Conservation (phyloP, 495 filamentous ascomycete genomes). For the Rhypophila decipiens region DNA sequence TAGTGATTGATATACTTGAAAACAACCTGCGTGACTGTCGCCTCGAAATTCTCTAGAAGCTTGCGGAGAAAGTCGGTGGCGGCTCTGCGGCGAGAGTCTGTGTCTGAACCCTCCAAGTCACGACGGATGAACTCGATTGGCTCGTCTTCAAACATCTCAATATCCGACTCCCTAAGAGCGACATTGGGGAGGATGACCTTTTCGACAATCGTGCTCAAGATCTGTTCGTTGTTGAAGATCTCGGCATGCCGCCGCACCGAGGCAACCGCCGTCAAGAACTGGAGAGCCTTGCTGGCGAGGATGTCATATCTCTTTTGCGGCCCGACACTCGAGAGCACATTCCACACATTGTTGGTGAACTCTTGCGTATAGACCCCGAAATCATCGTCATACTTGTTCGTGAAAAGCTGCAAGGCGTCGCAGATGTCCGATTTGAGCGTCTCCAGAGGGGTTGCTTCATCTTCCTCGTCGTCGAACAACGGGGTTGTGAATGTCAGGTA, state of each 20-base stretch:
- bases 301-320: constrained; percentile 89
- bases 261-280: constrained; percentile 88
- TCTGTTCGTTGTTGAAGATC: constrained; percentile 73
- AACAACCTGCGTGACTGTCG: constrained; percentile 72
- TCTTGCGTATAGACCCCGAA: constrained; percentile 70
- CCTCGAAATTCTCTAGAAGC: constrained; percentile 81
- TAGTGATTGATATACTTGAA: constrained; percentile 79
- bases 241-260: constrained; percentile 67
- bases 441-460: constrained; percentile 78
- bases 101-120: constrained; percentile 93
- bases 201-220: constrained; percentile 77
- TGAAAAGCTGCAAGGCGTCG: constrained; percentile 76
- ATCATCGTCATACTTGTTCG: constrained; percentile 89
- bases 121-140: constrained; percentile 97
- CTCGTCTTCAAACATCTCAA: constrained; percentile 96
- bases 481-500: constrained; percentile 87
- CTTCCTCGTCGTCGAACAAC: constrained; percentile 73
- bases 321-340: constrained; percentile 76
- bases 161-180: constrained; percentile 80
- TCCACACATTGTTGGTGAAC: constrained; percentile 87
- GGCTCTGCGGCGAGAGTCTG: constrained; percentile 82
- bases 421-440: constrained; percentile 87
- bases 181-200: constrained; percentile 94
- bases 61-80: constrained; percentile 89
- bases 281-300: constrained; percentile 86